phyloP scores from a whole-genome alignment of 2,329 filamentous ascomycete species.

The Clonostachys chloroleuca region DNA sequence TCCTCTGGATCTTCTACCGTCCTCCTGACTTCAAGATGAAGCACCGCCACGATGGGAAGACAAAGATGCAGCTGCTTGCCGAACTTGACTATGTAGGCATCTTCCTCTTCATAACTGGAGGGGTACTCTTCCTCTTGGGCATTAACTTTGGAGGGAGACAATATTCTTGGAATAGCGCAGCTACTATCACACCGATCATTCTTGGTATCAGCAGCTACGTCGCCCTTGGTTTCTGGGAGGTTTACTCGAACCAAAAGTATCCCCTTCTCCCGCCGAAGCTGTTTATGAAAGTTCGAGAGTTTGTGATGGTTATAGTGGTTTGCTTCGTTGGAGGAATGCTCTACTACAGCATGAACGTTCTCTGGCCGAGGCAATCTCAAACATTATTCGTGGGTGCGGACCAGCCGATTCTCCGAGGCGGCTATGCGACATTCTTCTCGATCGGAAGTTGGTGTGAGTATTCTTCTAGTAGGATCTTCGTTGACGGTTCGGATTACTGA shows the following conservation, averaged over 20 bases:
- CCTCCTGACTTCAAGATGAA: conserved; percentile 27
- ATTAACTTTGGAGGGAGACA: conserved; percentile 18
- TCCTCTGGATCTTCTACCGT: conserved; percentile 20
- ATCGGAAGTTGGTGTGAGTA: conserved; percentile 17
- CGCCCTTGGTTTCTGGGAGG: conserved; percentile 18
- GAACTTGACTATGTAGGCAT: conserved; percentile 17
- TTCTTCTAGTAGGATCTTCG: not conserved
- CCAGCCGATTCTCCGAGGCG: conserved; percentile 14
- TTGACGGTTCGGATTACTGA: not conserved
- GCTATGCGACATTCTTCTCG: conserved; percentile 18
- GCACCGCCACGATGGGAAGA: conserved; percentile 17
- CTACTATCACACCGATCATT: conserved; percentile 19
- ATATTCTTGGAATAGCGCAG: conserved; percentile 18
- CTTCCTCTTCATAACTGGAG: conserved; percentile 15
- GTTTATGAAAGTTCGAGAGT: conserved; percentile 18
- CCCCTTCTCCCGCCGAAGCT: conserved; percentile 20
- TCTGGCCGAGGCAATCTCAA: conserved; percentile 19
- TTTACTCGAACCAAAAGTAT: conserved; percentile 15
- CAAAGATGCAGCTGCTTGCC: conserved; percentile 12
- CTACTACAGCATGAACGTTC: conserved; percentile 21
- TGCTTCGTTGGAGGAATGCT: conserved; percentile 23
- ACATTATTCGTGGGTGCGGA: conserved; percentile 13
- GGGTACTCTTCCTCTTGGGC: conserved; percentile 18
- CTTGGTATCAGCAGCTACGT: conserved; percentile 18
- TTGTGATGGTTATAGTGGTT: conserved; percentile 20